phyloP scores from a whole-genome alignment of 139 green algal species.

The Dunaliella primolecta region DNA sequence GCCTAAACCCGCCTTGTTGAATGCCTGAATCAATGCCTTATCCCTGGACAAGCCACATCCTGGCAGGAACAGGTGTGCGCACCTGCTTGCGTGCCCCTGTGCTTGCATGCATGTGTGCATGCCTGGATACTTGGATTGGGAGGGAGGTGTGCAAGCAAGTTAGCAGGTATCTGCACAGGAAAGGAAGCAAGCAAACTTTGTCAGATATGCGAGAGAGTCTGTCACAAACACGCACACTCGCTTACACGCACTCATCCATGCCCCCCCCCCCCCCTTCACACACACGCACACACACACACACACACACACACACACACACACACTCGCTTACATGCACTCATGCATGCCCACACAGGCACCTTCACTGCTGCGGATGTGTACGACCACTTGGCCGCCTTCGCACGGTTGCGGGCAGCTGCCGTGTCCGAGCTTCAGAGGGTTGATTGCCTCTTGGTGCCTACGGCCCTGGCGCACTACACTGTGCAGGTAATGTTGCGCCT shows the following conservation, averaged over 20 bases:
- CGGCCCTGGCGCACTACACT: slow-evolving; percentile 71
- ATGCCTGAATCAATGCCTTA: slow-evolving; percentile 57
- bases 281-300: too few relatives aligned
- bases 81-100: background rate
- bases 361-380: slow-evolving; percentile 66
- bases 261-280: too few relatives aligned
- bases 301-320: too few relatives aligned
- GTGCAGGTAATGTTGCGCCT: slow-evolving; percentile 39
- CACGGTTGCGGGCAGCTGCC: slow-evolving; percentile 32
- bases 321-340: too few relatives aligned
- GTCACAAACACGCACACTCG: too few relatives aligned
- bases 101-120: background rate
- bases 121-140: background rate
- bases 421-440: slow-evolving; percentile 43
- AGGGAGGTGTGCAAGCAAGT: background rate
- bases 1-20: background rate
- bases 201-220: background rate
- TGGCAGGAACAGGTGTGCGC: slow-evolving; percentile 40
- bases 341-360: slow-evolving; percentile 28
- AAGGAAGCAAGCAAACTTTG: background rate
- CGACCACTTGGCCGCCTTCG: slow-evolving; percentile 43
- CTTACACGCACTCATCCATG: too few relatives aligned
- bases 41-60: slow-evolving; percentile 63
- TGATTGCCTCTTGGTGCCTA: slow-evolving; percentile 75
- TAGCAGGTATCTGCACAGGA: background rate